Conservation (phyloP, 345 rosid genomes). For the Populus simonii region DNA sequence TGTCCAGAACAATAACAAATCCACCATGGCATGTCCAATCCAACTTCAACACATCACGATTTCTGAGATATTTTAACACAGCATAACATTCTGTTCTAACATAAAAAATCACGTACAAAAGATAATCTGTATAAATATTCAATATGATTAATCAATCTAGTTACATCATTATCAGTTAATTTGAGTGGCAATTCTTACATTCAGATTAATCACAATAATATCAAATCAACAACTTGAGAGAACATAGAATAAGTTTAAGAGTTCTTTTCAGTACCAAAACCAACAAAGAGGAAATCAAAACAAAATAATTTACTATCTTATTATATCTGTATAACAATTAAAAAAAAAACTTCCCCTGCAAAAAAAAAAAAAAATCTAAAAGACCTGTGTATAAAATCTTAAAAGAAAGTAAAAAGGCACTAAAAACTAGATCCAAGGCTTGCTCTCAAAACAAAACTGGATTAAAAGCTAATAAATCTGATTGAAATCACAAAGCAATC, state of each 20-base stretch:
- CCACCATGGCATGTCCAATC: neutral
- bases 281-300: neutral
- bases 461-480: neutral
- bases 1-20: neutral
- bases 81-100: neutral
- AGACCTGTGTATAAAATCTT: neutral
- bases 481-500: neutral
- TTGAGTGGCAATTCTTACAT: no score
- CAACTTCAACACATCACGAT: neutral
- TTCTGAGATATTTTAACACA: neutral
- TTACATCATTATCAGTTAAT: no score
- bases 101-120: no score
- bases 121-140: no score
- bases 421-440: neutral
- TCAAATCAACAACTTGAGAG: no score
- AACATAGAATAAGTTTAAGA: no score
- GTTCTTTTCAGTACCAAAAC: no score
- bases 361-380: neutral
- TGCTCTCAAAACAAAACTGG: neutral
- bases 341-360: neutral
- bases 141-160: no score
- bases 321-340: no score
- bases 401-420: neutral
- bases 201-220: no score
- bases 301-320: neutral